Base-by-base conservation (phyloP, 2,329 filamentous ascomycete genomes). In the Phialocephala sp. region DNA sequence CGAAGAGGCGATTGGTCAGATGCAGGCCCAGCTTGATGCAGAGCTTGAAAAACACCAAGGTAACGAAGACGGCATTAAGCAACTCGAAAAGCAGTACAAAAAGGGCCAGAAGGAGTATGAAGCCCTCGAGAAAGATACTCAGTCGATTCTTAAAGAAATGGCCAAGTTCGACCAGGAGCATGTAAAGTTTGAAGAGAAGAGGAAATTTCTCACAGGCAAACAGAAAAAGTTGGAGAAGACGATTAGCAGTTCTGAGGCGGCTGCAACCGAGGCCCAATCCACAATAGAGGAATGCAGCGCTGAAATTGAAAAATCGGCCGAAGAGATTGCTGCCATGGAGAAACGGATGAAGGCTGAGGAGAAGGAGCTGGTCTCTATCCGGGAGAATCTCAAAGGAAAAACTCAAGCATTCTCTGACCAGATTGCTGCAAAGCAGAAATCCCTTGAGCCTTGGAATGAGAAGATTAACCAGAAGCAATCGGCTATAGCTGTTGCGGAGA, bases 381-480 rank as follows among this genome's bases (percentile, higher is more conserved):
- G 94, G 63, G 93, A 97, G 24, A 88, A 87, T 67, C 83, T 99
- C 8, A 97, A 97, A 75, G 94, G 94, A 74, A 99, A 99, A 80
- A 99, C 95, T 0, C 94, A 98, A 76, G 91, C 88, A 8, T 91
- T 97, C 68, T 98, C 94, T 0, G 93, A 99, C 72, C 86, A 97
- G 75, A 98, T 99, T 72, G 89, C 93, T 0, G 85, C 84, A 4
- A 97, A 97, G 80, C 95, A 99, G 75, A 97, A 96, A 79, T 90
- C 92, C 0, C 83, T 99, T 12, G 94, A 98, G 79, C 95, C 95
- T 0, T 99, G 95, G 95, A 94, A 91, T 72, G 93, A 93, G 71
- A 98, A 95, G 80, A 94, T 99, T 80, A 97, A 95, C 77, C 91
- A 97, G 76, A 98, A 97, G 78, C 91, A 95, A 75, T 97, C 94